Evolutionary conservation across 2,329 filamentous ascomycete genomes (phyloP).

Genomic region (Penicillium sclerotiorum): DNA sequence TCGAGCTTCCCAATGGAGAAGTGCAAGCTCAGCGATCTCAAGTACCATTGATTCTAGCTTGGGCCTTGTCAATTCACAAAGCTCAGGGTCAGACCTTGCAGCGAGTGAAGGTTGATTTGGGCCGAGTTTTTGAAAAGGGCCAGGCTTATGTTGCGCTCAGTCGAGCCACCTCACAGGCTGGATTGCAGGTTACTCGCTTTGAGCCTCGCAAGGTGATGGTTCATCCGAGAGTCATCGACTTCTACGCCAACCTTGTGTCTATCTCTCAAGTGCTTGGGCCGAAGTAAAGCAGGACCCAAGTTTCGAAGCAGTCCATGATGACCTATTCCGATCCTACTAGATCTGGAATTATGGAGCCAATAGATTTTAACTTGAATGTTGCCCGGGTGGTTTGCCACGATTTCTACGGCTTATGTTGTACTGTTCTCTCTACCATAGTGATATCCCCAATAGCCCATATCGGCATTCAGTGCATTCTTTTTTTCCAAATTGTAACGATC

Average conservation of each 20-base stretch:
- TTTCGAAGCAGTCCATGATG: constrained; percentile 29
- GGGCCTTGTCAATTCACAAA: constrained; percentile 97
- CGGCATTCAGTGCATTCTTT: background rate
- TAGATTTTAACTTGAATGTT: background rate
- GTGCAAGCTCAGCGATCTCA: constrained; percentile 84
- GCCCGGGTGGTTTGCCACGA: background rate
- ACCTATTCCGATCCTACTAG: constrained; percentile 48
- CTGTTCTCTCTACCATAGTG: background rate
- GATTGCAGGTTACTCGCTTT: constrained; percentile 85
- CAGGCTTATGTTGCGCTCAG: constrained; percentile 97
- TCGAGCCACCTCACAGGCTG: constrained; percentile 83
- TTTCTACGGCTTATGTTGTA: background rate
- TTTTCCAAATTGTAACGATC: no score
- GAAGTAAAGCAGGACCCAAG: constrained; percentile 19
- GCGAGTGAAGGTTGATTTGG: constrained; percentile 90
- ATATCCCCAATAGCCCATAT: background rate
- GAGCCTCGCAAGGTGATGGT: constrained; percentile 92
- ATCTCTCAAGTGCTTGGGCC: constrained; percentile 59
- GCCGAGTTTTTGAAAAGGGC: constrained; percentile 92
- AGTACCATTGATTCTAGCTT: constrained; percentile 87
- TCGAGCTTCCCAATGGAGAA: constrained; percentile 93
- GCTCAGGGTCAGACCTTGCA: constrained; percentile 94
- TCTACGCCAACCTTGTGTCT: constrained; percentile 80
- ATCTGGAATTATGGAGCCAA: background rate
- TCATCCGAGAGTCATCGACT: constrained; percentile 79